Evolutionary conservation across 345 rosid species (phyloP).

Genomic region (Cardamine resedifolia): DNA sequence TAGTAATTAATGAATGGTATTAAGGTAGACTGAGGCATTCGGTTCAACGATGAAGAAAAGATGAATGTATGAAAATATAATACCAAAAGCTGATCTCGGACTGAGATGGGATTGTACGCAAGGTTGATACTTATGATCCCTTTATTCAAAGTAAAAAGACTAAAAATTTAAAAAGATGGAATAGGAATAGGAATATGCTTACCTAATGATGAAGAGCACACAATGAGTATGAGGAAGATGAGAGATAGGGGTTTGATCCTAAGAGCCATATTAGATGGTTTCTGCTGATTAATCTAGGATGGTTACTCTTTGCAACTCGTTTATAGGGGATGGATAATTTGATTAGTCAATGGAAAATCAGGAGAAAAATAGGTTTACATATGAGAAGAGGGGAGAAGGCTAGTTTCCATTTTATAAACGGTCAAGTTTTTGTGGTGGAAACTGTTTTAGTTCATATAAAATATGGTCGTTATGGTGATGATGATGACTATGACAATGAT

Average conservation of each 20-base stretch:
- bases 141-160: not conserved
- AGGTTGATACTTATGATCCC: not conserved
- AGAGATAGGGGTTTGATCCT: conserved; percentile 47
- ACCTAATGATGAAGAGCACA: conserved; percentile 37
- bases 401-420: conserved; percentile 37
- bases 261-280: conserved; percentile 41
- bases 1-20: not conserved
- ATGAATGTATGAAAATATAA: not conserved
- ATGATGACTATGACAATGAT: conserved; percentile 33
- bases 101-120: not conserved
- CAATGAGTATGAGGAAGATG: conserved; percentile 41
- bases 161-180: not conserved
- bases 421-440: conserved; percentile 30
- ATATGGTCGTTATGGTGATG: conserved; percentile 24
- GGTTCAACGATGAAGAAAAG: not conserved
- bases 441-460: conserved; percentile 24
- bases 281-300: not conserved
- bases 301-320: not conserved
- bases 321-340: not conserved
- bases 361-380: conserved; percentile 7
- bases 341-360: not conserved
- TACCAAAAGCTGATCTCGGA: not conserved
- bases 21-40: not conserved
- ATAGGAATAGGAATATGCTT: not conserved
- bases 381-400: conserved; percentile 30